phyloP scores from a whole-genome alignment of 225 moss, liverwort and hornwort species.

The Marchantia paleacea region DNA sequence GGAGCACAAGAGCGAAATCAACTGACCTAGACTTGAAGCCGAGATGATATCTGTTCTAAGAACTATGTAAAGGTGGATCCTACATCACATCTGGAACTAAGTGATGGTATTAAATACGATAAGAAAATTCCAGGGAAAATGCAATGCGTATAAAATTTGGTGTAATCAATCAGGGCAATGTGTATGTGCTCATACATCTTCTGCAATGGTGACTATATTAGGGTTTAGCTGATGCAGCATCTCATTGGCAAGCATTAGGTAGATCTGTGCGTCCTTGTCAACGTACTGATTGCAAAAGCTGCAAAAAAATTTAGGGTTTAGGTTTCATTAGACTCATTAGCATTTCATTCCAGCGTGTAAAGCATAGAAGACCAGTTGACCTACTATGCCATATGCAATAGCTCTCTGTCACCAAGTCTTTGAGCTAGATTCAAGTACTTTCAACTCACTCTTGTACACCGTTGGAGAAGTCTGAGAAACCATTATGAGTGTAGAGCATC shows the following conservation, averaged over 20 bases:
- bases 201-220: conserved; percentile 90
- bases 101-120: too few species aligned
- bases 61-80: not conserved
- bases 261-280: conserved; percentile 93
- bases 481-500: conserved; percentile 98
- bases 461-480: conserved; percentile 74
- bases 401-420: not conserved
- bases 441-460: conserved; percentile 81
- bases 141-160: not conserved
- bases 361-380: not conserved
- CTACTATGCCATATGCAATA: not conserved
- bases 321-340: not conserved
- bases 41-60: too few species aligned
- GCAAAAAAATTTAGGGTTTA: conserved; percentile 18
- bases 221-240: conserved; percentile 95
- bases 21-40: not conserved
- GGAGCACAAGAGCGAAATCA: too few species aligned
- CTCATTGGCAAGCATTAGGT: conserved; percentile 89
- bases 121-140: not conserved
- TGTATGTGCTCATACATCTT: conserved; percentile 62
- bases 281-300: conserved; percentile 99
- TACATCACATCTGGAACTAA: not conserved
- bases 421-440: not conserved
- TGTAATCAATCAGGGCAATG: not conserved
- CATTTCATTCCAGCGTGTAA: conserved; percentile 26